A percentile compares a stretch with the other conserved stretches of the same genome.
Evolutionary conservation across 148 eudicot genomes (phyloP).

Genomic region (Amaranthus hypochondriacus): DNA sequence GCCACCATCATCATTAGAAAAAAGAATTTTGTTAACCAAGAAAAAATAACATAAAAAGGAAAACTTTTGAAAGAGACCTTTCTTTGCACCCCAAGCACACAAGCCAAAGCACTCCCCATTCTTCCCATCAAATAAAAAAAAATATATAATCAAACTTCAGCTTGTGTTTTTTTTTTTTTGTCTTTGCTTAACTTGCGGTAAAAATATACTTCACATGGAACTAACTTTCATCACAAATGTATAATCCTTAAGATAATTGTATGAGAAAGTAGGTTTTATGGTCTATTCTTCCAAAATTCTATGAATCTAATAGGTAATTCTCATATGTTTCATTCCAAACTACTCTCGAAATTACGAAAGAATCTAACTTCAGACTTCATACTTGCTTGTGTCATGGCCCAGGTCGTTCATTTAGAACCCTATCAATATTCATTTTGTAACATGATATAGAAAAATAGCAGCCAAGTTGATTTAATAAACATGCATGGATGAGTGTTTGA

Average conservation of each 20-base stretch:
- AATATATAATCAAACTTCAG: not conserved
- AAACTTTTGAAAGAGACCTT: slow-evolving; percentile 20
- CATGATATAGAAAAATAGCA: too few species aligned
- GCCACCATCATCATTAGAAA: slow-evolving; percentile 10
- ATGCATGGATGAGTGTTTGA: too few species aligned
- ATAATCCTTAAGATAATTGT: not conserved
- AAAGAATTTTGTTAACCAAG: not conserved
- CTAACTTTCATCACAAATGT: slow-evolving; percentile 8
- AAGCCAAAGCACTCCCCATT: slow-evolving; percentile 4
- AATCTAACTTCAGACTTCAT: too few species aligned
- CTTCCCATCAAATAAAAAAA: not conserved
- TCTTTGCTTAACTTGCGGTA: slow-evolving; percentile 2
- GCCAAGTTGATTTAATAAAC: too few species aligned
- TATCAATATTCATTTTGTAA: too few species aligned
- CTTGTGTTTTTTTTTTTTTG: slow-evolving; percentile 3
- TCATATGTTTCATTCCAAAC: not conserved
- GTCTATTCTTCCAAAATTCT: too few species aligned
- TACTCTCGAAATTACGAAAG: too few species aligned
- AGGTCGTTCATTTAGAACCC: too few species aligned
- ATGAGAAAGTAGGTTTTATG: not conserved
- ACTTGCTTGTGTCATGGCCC: not conserved
- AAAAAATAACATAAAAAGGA: not conserved
- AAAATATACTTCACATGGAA: slow-evolving; percentile 8
- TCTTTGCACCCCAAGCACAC: slow-evolving; percentile 28
- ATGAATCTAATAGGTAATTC: too few species aligned